Percentiles rank a stretch among this genome's conserved stretches.
phyloP scores from a whole-genome alignment of 306 rosid species.

The Pyrus communis region DNA sequence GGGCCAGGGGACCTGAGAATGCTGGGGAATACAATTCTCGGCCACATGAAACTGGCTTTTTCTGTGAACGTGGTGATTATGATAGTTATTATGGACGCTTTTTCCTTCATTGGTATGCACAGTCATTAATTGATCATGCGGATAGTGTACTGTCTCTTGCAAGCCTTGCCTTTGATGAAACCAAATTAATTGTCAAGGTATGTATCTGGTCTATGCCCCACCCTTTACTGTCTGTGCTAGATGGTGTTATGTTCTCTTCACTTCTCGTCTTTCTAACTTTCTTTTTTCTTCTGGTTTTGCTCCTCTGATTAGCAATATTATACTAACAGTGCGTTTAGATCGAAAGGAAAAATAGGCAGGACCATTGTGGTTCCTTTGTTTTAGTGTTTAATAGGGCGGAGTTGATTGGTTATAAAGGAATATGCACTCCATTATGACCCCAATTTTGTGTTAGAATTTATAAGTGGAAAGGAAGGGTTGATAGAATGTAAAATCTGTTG shows the following conservation, averaged over 20 bases:
- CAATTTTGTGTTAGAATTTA: background rate
- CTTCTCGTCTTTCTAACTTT: slow-evolving; percentile 1
- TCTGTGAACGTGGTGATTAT: slow-evolving; percentile 95
- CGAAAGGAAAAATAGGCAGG: background rate
- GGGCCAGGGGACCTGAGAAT: slow-evolving; percentile 98
- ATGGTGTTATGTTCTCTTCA: slow-evolving; percentile 8
- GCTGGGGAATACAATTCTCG: slow-evolving; percentile 84
- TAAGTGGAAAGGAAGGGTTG: background rate
- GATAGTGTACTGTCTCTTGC: slow-evolving; percentile 95
- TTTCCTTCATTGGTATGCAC: slow-evolving; percentile 95
- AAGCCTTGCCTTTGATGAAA: slow-evolving; percentile 88
- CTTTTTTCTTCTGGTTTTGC: background rate
- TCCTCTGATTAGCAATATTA: background rate
- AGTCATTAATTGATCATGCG: slow-evolving; percentile 69
- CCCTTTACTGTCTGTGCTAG: background rate
- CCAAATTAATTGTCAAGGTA: slow-evolving; percentile 77
- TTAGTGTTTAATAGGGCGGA: background rate
- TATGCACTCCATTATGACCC: background rate
- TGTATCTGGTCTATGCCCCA: slow-evolving; percentile 10
- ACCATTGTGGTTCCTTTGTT: background rate
- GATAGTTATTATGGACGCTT: slow-evolving; percentile 96
- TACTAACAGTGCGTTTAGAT: background rate
- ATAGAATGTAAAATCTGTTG: background rate
- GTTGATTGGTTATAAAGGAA: background rate
- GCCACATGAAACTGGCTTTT: slow-evolving; percentile 95